These are phyloP conservation scores for Blepharisma undulans DNA, from an alignment of 169 alveolate genomes.

Conservation along the genomic window DNA sequence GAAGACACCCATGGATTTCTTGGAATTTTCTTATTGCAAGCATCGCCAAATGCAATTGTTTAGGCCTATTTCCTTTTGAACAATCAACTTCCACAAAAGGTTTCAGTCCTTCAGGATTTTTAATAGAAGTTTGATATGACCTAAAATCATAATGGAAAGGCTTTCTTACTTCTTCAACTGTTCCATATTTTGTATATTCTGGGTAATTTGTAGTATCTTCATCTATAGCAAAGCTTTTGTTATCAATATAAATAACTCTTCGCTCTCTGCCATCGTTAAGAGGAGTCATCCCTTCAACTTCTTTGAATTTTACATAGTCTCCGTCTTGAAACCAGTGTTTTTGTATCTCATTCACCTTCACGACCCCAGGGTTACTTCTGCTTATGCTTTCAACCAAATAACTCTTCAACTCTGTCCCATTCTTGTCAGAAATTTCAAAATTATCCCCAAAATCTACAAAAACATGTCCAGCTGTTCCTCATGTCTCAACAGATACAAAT, in stretches of 20 bases:
- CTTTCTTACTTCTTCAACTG: constrained; percentile 90
- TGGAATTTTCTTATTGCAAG: constrained; percentile 81
- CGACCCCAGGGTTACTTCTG: constrained; percentile 27
- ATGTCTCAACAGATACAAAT: constrained; percentile 64
- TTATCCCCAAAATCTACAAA: constrained; percentile 95
- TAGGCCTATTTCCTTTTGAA: constrained; percentile 94
- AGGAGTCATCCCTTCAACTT: constrained; percentile 96
- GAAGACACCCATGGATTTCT: constrained; percentile 65
- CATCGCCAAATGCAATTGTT: constrained; percentile 92
- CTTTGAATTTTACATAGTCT: constrained; percentile 93
- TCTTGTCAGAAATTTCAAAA: constrained; percentile 75
- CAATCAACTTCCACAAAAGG: constrained; percentile 83
- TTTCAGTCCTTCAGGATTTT: constrained; percentile 84
- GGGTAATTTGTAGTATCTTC: constrained; percentile 76
- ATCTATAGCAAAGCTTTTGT: constrained; percentile 86
- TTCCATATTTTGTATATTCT: constrained; percentile 78
- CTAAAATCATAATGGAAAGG: constrained; percentile 81
- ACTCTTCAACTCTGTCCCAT: background rate
- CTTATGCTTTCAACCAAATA: background rate
- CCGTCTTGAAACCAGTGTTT: constrained; percentile 94
- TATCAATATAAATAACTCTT: constrained; percentile 83
- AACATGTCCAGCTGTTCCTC: constrained; percentile 94
- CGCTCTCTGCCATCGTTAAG: constrained; percentile 89
- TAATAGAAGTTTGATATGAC: background rate
- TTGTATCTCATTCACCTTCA: constrained; percentile 79